Evolutionary conservation across 139 green algal genomes (phyloP).

Genomic region (Chlorella vulgaris): DNA sequence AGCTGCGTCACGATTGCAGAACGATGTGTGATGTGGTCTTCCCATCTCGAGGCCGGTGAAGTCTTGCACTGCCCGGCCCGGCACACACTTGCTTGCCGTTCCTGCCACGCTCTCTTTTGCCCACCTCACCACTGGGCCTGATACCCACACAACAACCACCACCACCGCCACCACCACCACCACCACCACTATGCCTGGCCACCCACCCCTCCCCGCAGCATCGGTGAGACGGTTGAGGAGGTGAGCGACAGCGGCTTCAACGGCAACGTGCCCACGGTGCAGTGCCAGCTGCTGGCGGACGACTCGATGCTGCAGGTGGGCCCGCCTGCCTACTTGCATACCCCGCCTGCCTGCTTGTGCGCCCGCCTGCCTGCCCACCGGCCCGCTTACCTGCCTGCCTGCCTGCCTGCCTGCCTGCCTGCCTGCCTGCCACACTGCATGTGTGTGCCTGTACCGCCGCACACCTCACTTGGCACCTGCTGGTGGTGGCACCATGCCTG

Average conservation of each 20-base stretch:
- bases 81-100: no score
- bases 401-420: no score
- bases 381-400: no score
- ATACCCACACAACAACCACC: no score
- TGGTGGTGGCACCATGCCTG: neutral
- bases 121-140: no score
- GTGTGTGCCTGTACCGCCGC: neutral
- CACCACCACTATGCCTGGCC: neutral
- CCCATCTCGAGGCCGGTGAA: no score
- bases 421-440: neutral
- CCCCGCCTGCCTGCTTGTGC: no score
- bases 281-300: constrained; percentile 88
- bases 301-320: constrained; percentile 88
- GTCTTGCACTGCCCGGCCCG: no score
- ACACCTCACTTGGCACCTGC: neutral
- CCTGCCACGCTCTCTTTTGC: no score
- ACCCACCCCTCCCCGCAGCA: constrained; percentile 54
- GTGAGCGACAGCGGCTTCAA: constrained; percentile 94
- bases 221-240: constrained; percentile 98
- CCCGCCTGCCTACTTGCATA: neutral
- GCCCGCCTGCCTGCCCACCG: no score
- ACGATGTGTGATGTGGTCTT: no score
- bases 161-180: neutral
- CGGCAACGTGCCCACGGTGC: constrained; percentile 79
- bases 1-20: no score